Evolutionary conservation across 2,329 filamentous ascomycete genomes (phyloP), one percentile per base, ranked within the genome.

Genomic region (Aspergillus unguis): DNA sequence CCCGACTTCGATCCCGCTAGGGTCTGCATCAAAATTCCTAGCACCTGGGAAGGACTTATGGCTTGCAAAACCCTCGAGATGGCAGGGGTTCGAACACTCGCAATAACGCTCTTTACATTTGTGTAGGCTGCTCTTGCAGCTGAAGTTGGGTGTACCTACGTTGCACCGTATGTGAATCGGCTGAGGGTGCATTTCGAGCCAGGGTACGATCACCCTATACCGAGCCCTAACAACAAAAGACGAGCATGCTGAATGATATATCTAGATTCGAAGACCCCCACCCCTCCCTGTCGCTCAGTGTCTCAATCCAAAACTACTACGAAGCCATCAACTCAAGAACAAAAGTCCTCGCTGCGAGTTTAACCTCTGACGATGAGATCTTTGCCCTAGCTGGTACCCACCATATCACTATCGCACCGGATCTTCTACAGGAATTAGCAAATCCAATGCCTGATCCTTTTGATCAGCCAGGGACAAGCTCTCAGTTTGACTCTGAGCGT

Each of bases 151-250:
- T 86, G 83, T 58, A 77, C 77, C 0, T 86, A 85, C 59, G 81
- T 87, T 40, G 82, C 84, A 0, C 84, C 85, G 0, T 77, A 85
- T 56, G 80, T 87, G 29, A 85, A 86, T 61, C 83, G 86, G 58
- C 70, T 87, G 37, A 80, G 79, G 57, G 84, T 85, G 4, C 83
- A 86, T 59, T 82, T 85, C 52, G 79, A 82, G 40, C 47, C 59
- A 6, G 64, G 61, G 68, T 69, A 35, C 44, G 60, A 31, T 50
- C 17, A 25, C 4, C 11, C 35, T 17, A n/a, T 33, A 17, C 23
- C 17, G 17, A 17, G 17, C 17, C 17, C 17, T 17, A 17, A 17
- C 17, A 17, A 17, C 17, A 17, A 17, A 17, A 17, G 17, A 17
- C 17, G 17, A 17, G 17, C 17, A 17, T 17, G 17, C 17, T 17